Conservation (phyloP, 208 protist genomes). For the Strigomonas culicis region DNA sequence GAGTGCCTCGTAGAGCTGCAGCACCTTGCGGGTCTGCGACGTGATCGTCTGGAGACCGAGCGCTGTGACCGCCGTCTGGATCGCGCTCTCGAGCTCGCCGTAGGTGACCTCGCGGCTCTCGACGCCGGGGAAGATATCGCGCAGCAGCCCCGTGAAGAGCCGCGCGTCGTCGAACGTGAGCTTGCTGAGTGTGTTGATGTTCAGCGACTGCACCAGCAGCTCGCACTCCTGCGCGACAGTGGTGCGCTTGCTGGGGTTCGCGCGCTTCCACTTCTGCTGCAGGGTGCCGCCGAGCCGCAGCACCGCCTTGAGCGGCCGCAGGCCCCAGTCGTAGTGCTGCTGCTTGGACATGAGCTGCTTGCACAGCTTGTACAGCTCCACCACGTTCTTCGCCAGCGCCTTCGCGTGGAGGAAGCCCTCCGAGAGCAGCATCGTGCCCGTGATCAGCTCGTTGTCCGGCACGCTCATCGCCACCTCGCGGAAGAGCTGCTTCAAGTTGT, state of each 20-base stretch:
- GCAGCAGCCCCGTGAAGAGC: slow-evolving; percentile 93
- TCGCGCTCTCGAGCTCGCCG: slow-evolving; percentile 76
- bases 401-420: slow-evolving; percentile 89
- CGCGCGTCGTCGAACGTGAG: slow-evolving; percentile 96
- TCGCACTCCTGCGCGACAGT: slow-evolving; percentile 84
- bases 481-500: slow-evolving; percentile 98
- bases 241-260: slow-evolving; percentile 57
- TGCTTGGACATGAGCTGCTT: slow-evolving; percentile 96
- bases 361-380: slow-evolving; percentile 92
- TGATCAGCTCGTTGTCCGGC: slow-evolving; percentile 96
- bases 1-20: slow-evolving; percentile 93
- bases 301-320: slow-evolving; percentile 97
- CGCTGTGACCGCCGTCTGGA: slow-evolving; percentile 56
- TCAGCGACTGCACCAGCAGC: slow-evolving; percentile 94
- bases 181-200: slow-evolving; percentile 97
- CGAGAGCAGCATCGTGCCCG: slow-evolving; percentile 89
- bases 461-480: slow-evolving; percentile 97
- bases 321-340: slow-evolving; percentile 98
- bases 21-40: slow-evolving; percentile 81
- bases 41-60: slow-evolving; percentile 67
- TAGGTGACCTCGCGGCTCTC: slow-evolving; percentile 65
- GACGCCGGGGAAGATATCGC: slow-evolving; percentile 86
- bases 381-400: slow-evolving; percentile 84
- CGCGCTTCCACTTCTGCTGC: slow-evolving; percentile 67
- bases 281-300: slow-evolving; percentile 91